phyloP scores from a whole-genome alignment of 2,329 filamentous ascomycete genomes.

The Aspergillus pseudotamarii region DNA sequence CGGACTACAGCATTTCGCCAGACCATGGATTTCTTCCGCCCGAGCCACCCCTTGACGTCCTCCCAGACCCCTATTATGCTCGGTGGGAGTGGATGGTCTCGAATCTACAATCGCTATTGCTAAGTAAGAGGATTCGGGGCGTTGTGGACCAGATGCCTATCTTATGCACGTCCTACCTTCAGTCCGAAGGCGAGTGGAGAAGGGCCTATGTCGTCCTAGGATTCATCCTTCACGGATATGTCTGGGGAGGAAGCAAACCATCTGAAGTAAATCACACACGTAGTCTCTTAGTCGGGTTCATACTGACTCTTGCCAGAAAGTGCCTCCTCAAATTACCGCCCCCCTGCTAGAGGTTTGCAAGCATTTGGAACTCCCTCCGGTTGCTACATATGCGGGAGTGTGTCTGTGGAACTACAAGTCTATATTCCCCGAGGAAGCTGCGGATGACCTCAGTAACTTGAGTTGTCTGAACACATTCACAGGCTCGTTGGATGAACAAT shows the following conservation, averaged over 20 bases:
- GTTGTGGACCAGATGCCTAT: constrained; percentile 80
- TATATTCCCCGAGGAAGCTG: constrained; percentile 78
- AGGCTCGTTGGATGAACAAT: constrained; percentile 92
- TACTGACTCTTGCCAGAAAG: constrained; percentile 43
- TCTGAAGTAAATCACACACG: constrained; percentile 60
- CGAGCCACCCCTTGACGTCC: constrained; percentile 73
- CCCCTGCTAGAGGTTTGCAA: constrained; percentile 78
- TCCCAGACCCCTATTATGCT: constrained; percentile 90
- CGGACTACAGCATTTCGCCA: constrained; percentile 70
- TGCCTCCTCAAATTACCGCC: constrained; percentile 81
- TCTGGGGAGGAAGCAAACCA: constrained; percentile 82
- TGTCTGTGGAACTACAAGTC: constrained; percentile 98
- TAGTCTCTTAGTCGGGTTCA: background rate
- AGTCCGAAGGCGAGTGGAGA: constrained; percentile 87
- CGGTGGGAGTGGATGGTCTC: constrained; percentile 87
- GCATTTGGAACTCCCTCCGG: constrained; percentile 81
- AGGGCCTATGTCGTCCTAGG: constrained; percentile 78
- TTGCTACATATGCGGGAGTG: constrained; percentile 89
- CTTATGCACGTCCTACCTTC: constrained; percentile 78
- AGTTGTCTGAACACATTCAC: constrained; percentile 89
- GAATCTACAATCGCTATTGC: constrained; percentile 83
- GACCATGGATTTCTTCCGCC: constrained; percentile 85
- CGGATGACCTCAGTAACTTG: constrained; percentile 84
- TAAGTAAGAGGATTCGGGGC: constrained; percentile 79
- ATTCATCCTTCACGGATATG: constrained; percentile 81